Percentiles rank a stretch among this genome's conserved stretches.
Conservation (phyloP, 2,329 filamentous ascomycete genomes). For the Tolypocladium tropicale region DNA sequence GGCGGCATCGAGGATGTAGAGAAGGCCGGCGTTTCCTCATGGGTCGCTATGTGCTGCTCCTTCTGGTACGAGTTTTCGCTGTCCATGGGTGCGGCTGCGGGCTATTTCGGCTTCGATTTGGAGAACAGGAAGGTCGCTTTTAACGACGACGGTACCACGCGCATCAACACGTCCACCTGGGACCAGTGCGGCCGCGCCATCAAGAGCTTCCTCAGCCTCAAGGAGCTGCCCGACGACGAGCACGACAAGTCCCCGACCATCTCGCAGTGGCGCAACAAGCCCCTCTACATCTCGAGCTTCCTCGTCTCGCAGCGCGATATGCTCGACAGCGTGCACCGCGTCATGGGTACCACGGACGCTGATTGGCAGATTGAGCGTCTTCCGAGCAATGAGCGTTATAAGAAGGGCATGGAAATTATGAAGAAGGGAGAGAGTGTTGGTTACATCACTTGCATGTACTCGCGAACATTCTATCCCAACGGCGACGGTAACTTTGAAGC, state of each 20-base stretch:
- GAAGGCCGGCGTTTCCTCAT: slow-evolving; percentile 25
- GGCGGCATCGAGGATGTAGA: slow-evolving; percentile 27
- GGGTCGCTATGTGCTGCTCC: slow-evolving; percentile 40
- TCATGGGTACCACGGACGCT: slow-evolving; percentile 42
- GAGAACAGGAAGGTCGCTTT: slow-evolving; percentile 28
- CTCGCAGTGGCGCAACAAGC: slow-evolving; percentile 32
- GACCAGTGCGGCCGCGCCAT: slow-evolving; percentile 46
- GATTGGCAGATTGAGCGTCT: slow-evolving; percentile 52
- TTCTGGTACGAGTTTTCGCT: slow-evolving; percentile 48
- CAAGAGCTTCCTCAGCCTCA: slow-evolving; percentile 35
- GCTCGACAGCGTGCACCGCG: slow-evolving; percentile 48
- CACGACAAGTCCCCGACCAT: slow-evolving; percentile 21
- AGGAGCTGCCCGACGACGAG: slow-evolving; percentile 30
- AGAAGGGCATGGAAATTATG: slow-evolving; percentile 33
- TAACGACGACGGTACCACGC: slow-evolving; percentile 46
- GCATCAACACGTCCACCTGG: slow-evolving; percentile 49
- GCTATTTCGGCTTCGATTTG: slow-evolving; percentile 40
- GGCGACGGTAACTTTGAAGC: slow-evolving; percentile 30
- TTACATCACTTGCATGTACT: slow-evolving; percentile 42
- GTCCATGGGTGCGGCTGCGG: slow-evolving; percentile 16
- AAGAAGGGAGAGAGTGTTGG: slow-evolving; percentile 28
- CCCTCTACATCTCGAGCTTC: slow-evolving; percentile 46
- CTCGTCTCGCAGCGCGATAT: slow-evolving; percentile 52
- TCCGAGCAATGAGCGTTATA: slow-evolving; percentile 28
- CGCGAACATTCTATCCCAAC: slow-evolving; percentile 39